A percentile compares a stretch with the other conserved stretches of the same genome.
These are phyloP conservation scores for Penicillium sp. DNA, from an alignment of 2,329 filamentous ascomycete genomes.

Conservation along the genomic window DNA sequence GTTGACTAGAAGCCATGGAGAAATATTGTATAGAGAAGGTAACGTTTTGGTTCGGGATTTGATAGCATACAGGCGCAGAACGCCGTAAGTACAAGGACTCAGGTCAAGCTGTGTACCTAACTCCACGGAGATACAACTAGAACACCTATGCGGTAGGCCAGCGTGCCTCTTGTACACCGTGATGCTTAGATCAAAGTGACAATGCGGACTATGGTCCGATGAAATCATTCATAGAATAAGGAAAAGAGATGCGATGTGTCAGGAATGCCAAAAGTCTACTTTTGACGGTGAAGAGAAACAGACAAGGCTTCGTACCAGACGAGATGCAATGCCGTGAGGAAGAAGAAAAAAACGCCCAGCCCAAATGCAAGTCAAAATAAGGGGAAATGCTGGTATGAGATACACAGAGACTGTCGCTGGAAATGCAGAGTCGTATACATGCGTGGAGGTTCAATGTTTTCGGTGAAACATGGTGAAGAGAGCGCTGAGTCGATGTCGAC, in stretches of 20 bases:
- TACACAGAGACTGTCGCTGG: conserved; percentile 20
- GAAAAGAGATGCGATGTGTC: neutral
- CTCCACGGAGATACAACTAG: neutral
- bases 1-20: neutral
- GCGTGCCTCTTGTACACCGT: neutral
- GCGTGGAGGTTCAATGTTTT: conserved; percentile 24
- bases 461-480: conserved; percentile 37
- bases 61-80: neutral
- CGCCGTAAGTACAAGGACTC: neutral
- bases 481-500: conserved; percentile 38
- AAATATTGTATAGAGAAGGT: neutral
- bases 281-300: neutral
- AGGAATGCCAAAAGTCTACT: neutral
- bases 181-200: neutral
- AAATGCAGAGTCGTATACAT: conserved; percentile 25
- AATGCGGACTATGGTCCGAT: neutral
- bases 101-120: neutral
- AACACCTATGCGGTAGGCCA: neutral
- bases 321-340: neutral
- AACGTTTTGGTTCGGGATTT: neutral
- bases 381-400: conserved; percentile 15
- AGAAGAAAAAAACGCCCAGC: conserved; percentile 18
- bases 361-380: conserved; percentile 19
- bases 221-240: neutral
- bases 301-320: conserved; percentile 1